Evolutionary conservation across 2,329 filamentous ascomycete species (phyloP).

Genomic region (Proliferodiscus dingleyae): DNA sequence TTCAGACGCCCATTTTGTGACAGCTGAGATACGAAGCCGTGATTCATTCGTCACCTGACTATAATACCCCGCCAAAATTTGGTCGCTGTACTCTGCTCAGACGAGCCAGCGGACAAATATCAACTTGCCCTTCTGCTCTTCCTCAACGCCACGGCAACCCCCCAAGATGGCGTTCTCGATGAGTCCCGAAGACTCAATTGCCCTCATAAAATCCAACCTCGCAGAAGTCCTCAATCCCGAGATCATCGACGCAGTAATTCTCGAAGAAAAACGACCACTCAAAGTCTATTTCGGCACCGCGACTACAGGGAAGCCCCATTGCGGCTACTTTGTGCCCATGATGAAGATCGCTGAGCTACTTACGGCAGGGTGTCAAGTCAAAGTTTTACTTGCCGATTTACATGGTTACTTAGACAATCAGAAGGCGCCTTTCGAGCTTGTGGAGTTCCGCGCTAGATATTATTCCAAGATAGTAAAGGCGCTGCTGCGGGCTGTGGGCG

Average conservation of each 20-base stretch:
- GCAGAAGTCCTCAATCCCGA: constrained; percentile 80
- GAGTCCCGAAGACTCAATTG: constrained; percentile 57
- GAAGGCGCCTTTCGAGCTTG: constrained; percentile 84
- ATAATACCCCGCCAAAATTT: too few species aligned
- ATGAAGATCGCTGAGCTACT: constrained; percentile 89
- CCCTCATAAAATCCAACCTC: constrained; percentile 74
- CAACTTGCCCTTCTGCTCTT: too few species aligned
- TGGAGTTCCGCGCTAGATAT: constrained; percentile 76
- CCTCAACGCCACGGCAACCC: constrained; percentile 5
- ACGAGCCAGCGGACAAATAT: too few species aligned
- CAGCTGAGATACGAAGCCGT: too few species aligned
- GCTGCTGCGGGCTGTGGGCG: constrained; percentile 66
- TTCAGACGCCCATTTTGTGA: too few species aligned
- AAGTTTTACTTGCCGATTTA: constrained; percentile 69
- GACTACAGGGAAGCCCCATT: constrained; percentile 68
- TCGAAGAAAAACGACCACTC: constrained; percentile 64
- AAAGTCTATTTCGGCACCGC: constrained; percentile 82
- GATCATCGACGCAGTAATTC: constrained; percentile 68
- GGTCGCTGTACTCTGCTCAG: too few species aligned
- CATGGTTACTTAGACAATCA: constrained; percentile 77
- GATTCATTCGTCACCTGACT: too few species aligned
- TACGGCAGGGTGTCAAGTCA: constrained; percentile 76
- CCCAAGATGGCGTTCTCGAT: constrained; percentile 22
- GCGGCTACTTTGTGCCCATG: constrained; percentile 75
- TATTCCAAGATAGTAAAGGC: constrained; percentile 73